Evolutionary conservation across 1,284 basidiomycete species (phyloP), one percentile per base, ranked within the genome.

Genomic region (Violaceomyces palustris): DNA sequence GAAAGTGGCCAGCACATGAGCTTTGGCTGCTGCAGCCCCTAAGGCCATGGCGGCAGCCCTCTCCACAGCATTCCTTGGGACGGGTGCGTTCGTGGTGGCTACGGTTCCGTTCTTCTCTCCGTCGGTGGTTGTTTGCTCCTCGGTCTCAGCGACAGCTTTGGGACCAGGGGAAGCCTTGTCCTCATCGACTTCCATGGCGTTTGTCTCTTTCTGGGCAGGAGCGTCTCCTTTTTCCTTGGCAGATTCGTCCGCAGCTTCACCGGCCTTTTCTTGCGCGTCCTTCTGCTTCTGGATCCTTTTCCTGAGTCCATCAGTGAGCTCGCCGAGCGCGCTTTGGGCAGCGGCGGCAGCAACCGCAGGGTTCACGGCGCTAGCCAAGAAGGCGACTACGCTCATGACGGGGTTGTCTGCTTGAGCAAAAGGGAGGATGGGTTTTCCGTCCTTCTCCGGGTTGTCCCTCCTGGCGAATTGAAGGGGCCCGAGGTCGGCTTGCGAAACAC

Each of bases 371-470:
- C 86, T 86, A 12, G 93, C 91, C 35, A 99, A 79, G 78, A 97
- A 97, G 1, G 93, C 88, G 11, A 98, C 91, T 19, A 98, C 92
- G 74, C 87, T 91, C 90, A 98, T 91, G 25, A 98, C 90, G 0
- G 93, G 93, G 73, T 98, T 98, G 69, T 97, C 94, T 1, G 87
- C 83, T 69, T 91, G 87, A 57, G 91, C 86, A 71, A 97, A 94
- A 0, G 93, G 93, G 19, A 72, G 52, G 17, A 62, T 58, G 4
- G 66, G 42, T 38, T 55, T 59, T 10, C n/a, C 24, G 47, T 53
- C 50, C 11, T 46, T 47, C 44, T 44, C 34, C 3, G 34, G 34
- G 19, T 44, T 45, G 29, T 72, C 69, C 15, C 62, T 54, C 15
- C 61, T 50, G 9, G 64, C 57, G 55, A 86, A 91, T 58, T 86